phyloP scores from a whole-genome alignment of 1,284 basidiomycete species.

The Ceratobasidium sp. region DNA sequence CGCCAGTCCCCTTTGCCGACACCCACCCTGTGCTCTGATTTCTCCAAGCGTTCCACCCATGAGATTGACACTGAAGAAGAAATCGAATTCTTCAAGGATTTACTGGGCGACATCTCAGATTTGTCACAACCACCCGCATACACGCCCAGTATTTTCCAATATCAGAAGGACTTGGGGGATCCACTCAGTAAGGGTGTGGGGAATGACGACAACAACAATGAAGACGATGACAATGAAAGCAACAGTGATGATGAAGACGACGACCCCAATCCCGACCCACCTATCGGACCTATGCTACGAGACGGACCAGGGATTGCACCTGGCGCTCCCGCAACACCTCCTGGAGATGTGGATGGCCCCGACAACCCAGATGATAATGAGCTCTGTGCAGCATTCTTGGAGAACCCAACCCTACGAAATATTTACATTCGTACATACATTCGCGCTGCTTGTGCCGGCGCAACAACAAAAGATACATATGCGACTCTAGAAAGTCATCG shows the following conservation, averaged over 20 bases:
- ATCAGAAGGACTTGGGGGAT: too few relatives aligned
- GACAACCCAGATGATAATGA: not conserved
- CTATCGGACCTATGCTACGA: not conserved
- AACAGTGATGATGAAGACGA: not conserved
- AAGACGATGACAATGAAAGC: not conserved
- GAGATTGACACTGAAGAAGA: too few relatives aligned
- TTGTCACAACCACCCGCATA: too few relatives aligned
- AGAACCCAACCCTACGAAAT: not conserved
- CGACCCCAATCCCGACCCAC: not conserved
- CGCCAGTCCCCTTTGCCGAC: too few relatives aligned
- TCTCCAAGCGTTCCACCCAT: too few relatives aligned
- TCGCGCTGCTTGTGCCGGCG: not conserved
- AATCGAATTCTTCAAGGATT: too few relatives aligned
- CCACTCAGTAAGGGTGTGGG: not conserved
- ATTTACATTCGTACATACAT: constrained; percentile 1
- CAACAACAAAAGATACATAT: not conserved
- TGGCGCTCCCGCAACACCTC: not conserved
- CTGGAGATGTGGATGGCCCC: not conserved
- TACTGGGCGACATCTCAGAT: too few relatives aligned
- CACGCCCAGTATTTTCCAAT: too few relatives aligned
- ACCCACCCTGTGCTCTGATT: too few relatives aligned
- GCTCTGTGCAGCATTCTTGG: not conserved
- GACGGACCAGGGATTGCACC: too few relatives aligned
- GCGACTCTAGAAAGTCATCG: not conserved
- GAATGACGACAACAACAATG: not conserved